Base-by-base conservation (phyloP, 306 rosid species). In the Cicer pinnatifidum region DNA sequence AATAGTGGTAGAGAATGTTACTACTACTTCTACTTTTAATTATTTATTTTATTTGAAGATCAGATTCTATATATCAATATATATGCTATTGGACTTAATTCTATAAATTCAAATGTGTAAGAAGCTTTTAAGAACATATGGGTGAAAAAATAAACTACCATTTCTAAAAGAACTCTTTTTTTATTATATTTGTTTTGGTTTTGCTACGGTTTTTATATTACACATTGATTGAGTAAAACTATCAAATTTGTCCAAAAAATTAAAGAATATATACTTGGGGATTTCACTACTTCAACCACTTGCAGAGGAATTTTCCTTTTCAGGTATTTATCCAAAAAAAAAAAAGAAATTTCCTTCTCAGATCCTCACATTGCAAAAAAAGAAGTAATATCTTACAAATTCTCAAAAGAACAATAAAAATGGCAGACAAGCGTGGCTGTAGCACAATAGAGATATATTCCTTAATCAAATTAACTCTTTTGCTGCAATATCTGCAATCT, bases 221-320 rank as follows among this genome's bases (percentile, higher is more conserved):
- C 3, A 23, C 2, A 1, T 23, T 23, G 33, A 2, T 28, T 0
- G 33, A 28, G 33, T 3, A 28, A 3, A 28, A 28, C 33, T 28
- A 28, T 3, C 33, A 28, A 28, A 28, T 28, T 23, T 2, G 13
- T 9, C 63, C 23, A 57, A 20, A 57, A 56, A 7, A 56, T 6
- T 7, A 40, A 40, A 40, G 44, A 57, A 23, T 23, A 57, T 20
- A 20, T 59, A 35, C 16, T 35, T 35, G 44, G 10, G 41, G 15
- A 35, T n/a, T 60, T 37, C n/a, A 61, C 28, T 61, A 8, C 46
- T 61, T 35, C 33, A 3, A 57, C 67, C 67, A 61, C 45, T 61
- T 35, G 67, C 2, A 8, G 47, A 61, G 10, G 45, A 35, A 61
- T 38, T 38, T 64, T 40, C 69, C 51, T 40, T 64, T 40, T 9